phyloP scores from a whole-genome alignment of 139 green algal species.

The Micractinium conductrix region DNA sequence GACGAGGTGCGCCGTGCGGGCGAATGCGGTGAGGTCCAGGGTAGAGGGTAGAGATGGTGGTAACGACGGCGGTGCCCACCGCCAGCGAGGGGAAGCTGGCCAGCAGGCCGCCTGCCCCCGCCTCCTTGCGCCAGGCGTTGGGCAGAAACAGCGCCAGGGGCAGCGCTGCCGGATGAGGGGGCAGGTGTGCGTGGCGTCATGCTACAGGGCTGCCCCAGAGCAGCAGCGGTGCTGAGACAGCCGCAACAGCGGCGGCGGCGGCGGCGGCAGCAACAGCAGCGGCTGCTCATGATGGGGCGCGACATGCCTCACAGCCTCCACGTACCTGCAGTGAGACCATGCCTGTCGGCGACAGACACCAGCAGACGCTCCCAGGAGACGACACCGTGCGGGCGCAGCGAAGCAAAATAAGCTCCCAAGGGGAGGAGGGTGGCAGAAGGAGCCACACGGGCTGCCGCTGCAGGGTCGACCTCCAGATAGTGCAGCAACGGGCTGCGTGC shows the following conservation, averaged over 20 bases:
- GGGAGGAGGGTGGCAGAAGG: too few species aligned
- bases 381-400: not conserved
- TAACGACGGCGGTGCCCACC: not conserved
- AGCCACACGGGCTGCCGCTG: too few species aligned
- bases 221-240: too few species aligned
- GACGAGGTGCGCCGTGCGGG: conserved; percentile 3
- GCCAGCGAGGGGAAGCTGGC: conserved; percentile 8
- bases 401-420: conserved; percentile 40
- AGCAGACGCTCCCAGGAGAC: conserved; percentile 10
- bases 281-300: too few species aligned
- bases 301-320: too few species aligned
- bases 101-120: not conserved
- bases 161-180: too few species aligned
- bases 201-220: too few species aligned
- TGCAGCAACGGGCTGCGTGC: too few species aligned
- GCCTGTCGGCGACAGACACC: conserved; percentile 10
- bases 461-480: too few species aligned
- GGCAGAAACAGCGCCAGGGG: conserved; percentile 37
- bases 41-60: not conserved
- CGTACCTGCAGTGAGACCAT: conserved; percentile 2
- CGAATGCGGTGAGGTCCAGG: not conserved
- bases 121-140: not conserved
- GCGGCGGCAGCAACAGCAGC: too few species aligned
- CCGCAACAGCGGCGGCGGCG: too few species aligned
- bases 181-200: too few species aligned